A percentile compares a stretch with the other conserved stretches of the same genome.
phyloP scores from a whole-genome alignment of 495 filamentous ascomycete species.

The Aeminium ludgeri region DNA sequence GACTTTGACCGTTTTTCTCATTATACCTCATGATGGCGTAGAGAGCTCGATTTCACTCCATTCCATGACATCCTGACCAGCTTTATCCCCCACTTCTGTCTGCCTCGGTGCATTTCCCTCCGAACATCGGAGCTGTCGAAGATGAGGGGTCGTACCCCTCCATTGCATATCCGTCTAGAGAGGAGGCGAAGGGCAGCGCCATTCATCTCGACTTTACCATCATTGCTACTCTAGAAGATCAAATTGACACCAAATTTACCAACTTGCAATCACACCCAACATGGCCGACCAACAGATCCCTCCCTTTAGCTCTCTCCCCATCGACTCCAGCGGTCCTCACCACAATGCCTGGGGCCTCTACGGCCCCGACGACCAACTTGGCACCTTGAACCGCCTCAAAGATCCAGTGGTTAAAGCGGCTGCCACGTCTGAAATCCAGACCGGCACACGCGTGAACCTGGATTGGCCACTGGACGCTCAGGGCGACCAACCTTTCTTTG shows the following conservation, averaged over 20 bases:
- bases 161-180: no score
- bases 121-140: no score
- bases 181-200: no score
- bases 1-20: no score
- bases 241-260: no score
- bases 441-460: slow-evolving; percentile 21
- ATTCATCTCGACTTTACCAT: background rate
- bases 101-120: no score
- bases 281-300: slow-evolving; percentile 18
- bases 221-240: background rate
- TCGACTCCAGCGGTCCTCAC: slow-evolving; percentile 18
- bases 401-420: slow-evolving; percentile 21
- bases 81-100: no score
- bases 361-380: slow-evolving; percentile 23
- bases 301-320: slow-evolving; percentile 18
- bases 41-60: no score
- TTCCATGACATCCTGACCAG: no score
- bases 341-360: slow-evolving; percentile 24
- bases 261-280: no score
- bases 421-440: slow-evolving; percentile 22
- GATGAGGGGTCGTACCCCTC: no score
- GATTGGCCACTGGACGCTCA: slow-evolving; percentile 26
- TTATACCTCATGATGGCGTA: no score
- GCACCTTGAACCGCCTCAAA: slow-evolving; percentile 22
- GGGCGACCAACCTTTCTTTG: slow-evolving; percentile 22